Evolutionary conservation across 176 grass and related monocot genomes (phyloP), one percentile per base, ranked within the genome.

Genomic region (Avena insularis): DNA sequence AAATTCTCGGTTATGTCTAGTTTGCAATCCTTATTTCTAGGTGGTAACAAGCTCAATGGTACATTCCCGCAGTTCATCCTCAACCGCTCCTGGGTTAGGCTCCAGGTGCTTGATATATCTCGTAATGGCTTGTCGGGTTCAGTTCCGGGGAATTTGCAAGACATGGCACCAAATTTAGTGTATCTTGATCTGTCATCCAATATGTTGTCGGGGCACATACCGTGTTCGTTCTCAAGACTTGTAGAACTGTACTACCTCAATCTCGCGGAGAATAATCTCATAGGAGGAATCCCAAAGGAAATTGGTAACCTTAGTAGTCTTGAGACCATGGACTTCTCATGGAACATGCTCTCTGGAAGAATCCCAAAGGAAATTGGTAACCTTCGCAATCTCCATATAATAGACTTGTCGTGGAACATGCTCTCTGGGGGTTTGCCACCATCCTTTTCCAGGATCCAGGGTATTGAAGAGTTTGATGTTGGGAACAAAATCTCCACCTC

Each of bases 31-130:
- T n/a, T 58, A 20, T 8, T 7, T 58, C 56, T 58, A 58, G 56
- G 17, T 58, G 17, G 17, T 20, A 62, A 27, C 60, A 62, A 62
- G 0, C 60, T 62, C 3, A 4, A 62, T 2, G 60, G 21, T 1
- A 27, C 60, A 1, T 62, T 62, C 1, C 60, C 21, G 27, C 21
- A 0, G 10, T 76, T 76, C 73, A 45, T 73, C 9, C 19, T 73
- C 43, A 47, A 21, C 69, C 9, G 0, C 38, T 46, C 36, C 40
- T 9, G 2, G 43, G 31, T 45, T 23, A 85, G 87, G 10, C 35
- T 92, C 7, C 69, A 31, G 2, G 85, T 74, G 43, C 69, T 93
- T 16, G 82, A 93, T 62, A 58, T 93, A 20, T 88, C 91, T 0
- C 0, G 84, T 1, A 93, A 93, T 61, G 8, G 20, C 71, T 88